These are phyloP conservation scores for Diaporthe sp. DNA, from an alignment of 2,329 filamentous ascomycete species.

Conservation along the genomic window DNA sequence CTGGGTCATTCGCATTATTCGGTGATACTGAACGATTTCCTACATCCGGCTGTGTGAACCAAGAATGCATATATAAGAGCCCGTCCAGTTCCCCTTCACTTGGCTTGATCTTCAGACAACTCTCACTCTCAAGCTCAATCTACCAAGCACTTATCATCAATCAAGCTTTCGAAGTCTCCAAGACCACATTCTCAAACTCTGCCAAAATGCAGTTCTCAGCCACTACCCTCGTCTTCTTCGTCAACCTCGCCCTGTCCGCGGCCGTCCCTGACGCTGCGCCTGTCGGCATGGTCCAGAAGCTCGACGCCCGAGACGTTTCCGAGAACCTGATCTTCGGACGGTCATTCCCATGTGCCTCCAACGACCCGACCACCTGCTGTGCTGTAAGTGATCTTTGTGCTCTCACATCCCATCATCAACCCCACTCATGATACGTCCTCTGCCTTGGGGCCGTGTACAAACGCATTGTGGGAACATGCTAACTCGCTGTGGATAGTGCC, in stretches of 20 bases:
- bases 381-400: constrained; percentile 9
- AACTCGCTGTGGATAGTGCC: constrained; percentile 2
- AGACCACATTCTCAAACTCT: not conserved
- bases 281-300: constrained; percentile 33
- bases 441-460: not conserved
- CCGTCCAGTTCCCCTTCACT: not conserved
- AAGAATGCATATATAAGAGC: not conserved
- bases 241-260: constrained; percentile 45
- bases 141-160: not conserved
- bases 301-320: constrained; percentile 18
- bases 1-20: not conserved
- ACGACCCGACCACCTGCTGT: constrained; percentile 33
- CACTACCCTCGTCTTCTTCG: constrained; percentile 46
- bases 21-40: not conserved
- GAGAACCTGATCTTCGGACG: constrained; percentile 24
- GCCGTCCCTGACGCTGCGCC: constrained; percentile 44
- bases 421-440: too few species aligned
- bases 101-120: not conserved
- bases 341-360: constrained; percentile 12
- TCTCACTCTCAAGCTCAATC: not conserved
- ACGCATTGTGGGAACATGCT: not conserved
- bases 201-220: constrained; percentile 52
- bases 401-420: too few species aligned
- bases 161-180: not conserved
- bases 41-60: too few species aligned